Evolutionary conservation across 2,329 filamentous ascomycete species (phyloP), one percentile per base, ranked within the genome.

Genomic region (Xylaria sp.): DNA sequence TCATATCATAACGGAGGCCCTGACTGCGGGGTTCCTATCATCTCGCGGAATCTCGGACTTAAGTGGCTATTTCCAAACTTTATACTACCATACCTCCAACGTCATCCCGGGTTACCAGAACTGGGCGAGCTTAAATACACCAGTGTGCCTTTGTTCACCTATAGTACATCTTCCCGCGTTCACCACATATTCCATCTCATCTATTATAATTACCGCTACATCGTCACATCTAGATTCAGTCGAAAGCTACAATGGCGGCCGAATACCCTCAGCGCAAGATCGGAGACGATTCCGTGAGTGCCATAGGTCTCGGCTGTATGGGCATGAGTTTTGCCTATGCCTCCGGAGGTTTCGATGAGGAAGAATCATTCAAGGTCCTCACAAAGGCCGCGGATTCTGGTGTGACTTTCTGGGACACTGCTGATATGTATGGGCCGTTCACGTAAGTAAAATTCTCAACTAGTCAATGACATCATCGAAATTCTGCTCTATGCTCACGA

Each of bases 281-380:
- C 55, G 82, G 81, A 61, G 76, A 80, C 57, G 78, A 80, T 62
- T 62, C 62, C 39, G 82, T 87, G 54, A 82, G 81, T 10, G 80
- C 79, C 18, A 71, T 85, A 3, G 85, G 84, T 12, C 82, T 85
- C 33, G 85, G 85, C 28, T 79, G 81, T 48, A 86, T 87, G 84
- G 84, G 76, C 43, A 78, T 78, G 80, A 76, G 73, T 36, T 80
- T 75, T 61, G 74, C 69, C 13, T 80, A 80, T 67, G 76, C 77
- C 7, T 78, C 77, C 0, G 72, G 76, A 41, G 75, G 76, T n/a
- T 76, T 69, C 66, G 57, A 77, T 41, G 73, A 77, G 28, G 74
- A 74, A 20, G 74, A 77, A 55, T 72, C 75, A 18, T 69, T 71
- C 41, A 68, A 72, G 48, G 75, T 76, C 54, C 70, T 77, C 23